Evolutionary conservation across 768 basidiomycete species (phyloP).

Genomic region (Podaxis mareebaensis): DNA sequence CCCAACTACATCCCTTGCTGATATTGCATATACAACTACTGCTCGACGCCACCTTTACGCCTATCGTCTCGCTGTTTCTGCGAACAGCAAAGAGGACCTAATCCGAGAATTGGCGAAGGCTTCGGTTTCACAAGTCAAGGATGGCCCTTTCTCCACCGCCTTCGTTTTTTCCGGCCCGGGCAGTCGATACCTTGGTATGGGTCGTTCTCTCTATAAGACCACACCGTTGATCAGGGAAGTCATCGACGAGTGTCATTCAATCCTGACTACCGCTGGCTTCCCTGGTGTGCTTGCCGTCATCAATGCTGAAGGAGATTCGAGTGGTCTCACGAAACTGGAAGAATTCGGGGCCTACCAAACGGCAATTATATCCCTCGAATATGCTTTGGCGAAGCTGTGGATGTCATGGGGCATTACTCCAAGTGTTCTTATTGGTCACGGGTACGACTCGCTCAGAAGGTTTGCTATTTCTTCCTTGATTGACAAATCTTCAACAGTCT

Average conservation of each 20-base stretch:
- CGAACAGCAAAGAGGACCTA: constrained; percentile 44
- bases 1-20: constrained; percentile 28
- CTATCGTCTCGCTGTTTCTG: constrained; percentile 52
- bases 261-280: constrained; percentile 50
- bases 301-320: constrained; percentile 21
- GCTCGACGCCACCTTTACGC: constrained; percentile 60
- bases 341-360: constrained; percentile 50
- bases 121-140: constrained; percentile 28
- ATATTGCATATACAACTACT: constrained; percentile 67
- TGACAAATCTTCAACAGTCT: constrained; percentile 43
- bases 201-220: constrained; percentile 50
- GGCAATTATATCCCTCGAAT: constrained; percentile 63
- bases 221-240: constrained; percentile 45
- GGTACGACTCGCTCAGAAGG: constrained; percentile 36
- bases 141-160: constrained; percentile 33
- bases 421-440: constrained; percentile 64
- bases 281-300: constrained; percentile 51
- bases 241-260: constrained; percentile 61
- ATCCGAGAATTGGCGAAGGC: constrained; percentile 41
- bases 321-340: constrained; percentile 19
- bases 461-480: neutral
- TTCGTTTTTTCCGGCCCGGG: constrained; percentile 81
- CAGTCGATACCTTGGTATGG: constrained; percentile 68
- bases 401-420: constrained; percentile 66
- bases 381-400: constrained; percentile 66